These are phyloP conservation scores for Candida quercuum DNA, from an alignment of 805 yeast genomes.

Conservation along the genomic window DNA sequence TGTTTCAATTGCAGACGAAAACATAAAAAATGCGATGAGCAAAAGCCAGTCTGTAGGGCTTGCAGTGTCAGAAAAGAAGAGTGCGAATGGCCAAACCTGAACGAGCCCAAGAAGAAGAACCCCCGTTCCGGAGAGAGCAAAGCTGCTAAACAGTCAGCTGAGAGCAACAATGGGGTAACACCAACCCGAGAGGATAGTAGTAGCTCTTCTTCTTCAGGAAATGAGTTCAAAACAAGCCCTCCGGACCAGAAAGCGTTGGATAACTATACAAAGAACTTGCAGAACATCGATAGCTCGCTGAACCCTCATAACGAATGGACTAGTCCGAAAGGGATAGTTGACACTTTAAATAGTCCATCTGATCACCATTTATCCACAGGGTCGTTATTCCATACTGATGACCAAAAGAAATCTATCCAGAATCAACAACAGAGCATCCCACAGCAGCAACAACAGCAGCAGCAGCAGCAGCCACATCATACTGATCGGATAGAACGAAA, in stretches of 20 bases:
- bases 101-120: conserved; percentile 1
- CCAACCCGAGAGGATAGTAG: no score
- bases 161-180: no score
- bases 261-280: conserved; percentile 11
- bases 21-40: conserved; percentile 54
- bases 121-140: neutral
- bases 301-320: conserved; percentile 4
- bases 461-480: neutral
- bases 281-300: conserved; percentile 9
- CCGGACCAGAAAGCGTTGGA: conserved; percentile 7
- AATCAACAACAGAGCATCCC: neutral
- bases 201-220: no score
- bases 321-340: conserved; percentile 1
- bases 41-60: conserved; percentile 42
- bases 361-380: neutral
- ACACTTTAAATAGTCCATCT: no score
- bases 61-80: conserved; percentile 28
- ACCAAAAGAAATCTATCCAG: neutral
- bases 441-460: neutral
- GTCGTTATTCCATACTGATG: neutral
- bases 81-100: conserved; percentile 28
- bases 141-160: neutral
- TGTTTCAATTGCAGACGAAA: conserved; percentile 48
- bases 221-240: neutral
- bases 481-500: neutral